Percentiles rank a stretch among this genome's conserved stretches.
Conservation (phyloP, 495 filamentous ascomycete species). For the Coniosporium apollinis region DNA sequence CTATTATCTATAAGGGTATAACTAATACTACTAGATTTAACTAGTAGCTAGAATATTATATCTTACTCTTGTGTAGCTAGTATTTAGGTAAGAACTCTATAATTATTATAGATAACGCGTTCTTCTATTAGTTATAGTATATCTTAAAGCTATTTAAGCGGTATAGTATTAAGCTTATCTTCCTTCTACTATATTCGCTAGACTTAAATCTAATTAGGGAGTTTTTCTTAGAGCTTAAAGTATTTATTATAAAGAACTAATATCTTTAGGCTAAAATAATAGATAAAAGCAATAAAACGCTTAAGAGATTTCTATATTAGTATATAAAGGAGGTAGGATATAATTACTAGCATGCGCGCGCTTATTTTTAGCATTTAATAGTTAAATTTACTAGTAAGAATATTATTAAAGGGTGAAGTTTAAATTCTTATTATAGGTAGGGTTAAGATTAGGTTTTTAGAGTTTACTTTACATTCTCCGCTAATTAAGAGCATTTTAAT, state of each 20-base stretch:
- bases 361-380: not conserved
- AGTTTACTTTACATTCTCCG: not conserved
- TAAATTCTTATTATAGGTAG: not conserved
- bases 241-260: not conserved
- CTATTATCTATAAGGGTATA: not conserved
- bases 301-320: not conserved
- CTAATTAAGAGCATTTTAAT: not conserved
- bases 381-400: not conserved
- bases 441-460: not conserved
- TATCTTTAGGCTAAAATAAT: not conserved
- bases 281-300: not conserved
- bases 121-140: not conserved
- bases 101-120: conserved; percentile 1
- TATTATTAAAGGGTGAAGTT: not conserved
- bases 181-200: not conserved
- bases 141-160: not conserved
- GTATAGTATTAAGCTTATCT: not conserved
- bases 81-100: not conserved
- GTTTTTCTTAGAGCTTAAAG: not conserved
- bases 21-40: not conserved
- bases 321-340: not conserved
- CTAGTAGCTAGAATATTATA: not conserved
- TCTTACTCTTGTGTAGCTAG: not conserved
- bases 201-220: not conserved
- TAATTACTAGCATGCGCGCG: not conserved